A percentile compares a stretch with the other conserved stretches of the same genome.
These are phyloP conservation scores for Coelastrella sp. DNA, from an alignment of 139 green algal genomes.

Conservation along the genomic window DNA sequence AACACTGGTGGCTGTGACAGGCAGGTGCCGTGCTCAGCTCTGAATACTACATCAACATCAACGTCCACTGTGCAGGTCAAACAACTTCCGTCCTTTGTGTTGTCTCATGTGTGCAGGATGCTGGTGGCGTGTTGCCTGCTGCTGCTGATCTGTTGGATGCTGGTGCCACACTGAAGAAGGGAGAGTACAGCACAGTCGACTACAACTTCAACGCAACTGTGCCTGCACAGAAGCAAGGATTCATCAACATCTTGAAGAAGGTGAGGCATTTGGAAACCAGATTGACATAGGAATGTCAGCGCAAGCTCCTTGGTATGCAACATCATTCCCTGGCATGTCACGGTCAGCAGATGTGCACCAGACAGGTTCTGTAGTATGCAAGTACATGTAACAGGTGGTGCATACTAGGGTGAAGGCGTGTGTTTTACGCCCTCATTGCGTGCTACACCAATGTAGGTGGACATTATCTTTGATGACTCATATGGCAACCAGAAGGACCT, in stretches of 20 bases:
- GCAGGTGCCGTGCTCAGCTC: no score
- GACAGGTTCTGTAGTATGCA: background rate
- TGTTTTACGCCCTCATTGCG: no score
- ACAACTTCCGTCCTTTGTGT: background rate
- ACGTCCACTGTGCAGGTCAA: no score
- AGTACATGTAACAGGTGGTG: no score
- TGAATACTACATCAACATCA: no score
- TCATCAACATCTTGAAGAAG: conserved; percentile 20
- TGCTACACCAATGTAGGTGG: background rate
- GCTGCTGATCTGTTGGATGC: conserved; percentile 3
- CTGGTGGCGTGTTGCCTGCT: conserved; percentile 50
- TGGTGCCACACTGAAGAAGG: background rate
- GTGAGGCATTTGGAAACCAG: background rate
- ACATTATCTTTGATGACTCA: conserved; percentile 25
- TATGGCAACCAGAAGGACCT: conserved; percentile 50
- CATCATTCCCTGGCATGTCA: background rate
- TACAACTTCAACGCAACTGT: conserved; percentile 26
- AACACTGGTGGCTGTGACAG: no score
- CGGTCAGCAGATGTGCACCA: background rate
- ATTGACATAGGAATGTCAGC: no score
- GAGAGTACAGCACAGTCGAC: background rate
- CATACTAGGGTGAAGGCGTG: no score
- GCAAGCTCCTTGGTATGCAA: background rate
- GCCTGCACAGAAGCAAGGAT: conserved; percentile 15
- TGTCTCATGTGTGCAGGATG: conserved; percentile 48